Percentiles rank a stretch among this genome's conserved stretches.
phyloP scores from a whole-genome alignment of 257 asterid genomes.

The Lantana camara region DNA sequence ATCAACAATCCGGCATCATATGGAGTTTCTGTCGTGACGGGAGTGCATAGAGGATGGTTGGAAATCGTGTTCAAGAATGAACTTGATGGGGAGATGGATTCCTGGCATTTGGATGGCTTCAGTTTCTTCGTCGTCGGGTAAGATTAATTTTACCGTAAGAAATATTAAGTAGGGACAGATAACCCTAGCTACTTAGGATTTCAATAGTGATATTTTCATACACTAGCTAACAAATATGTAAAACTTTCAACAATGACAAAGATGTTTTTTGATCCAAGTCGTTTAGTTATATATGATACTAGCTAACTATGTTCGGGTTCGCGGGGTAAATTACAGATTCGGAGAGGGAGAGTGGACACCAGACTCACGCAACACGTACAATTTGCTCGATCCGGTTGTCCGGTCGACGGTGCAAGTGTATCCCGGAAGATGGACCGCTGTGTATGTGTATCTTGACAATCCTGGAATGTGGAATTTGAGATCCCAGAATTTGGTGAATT shows the following conservation, averaged over 20 bases:
- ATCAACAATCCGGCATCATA: slow-evolving; percentile 25
- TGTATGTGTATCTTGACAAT: slow-evolving; percentile 39
- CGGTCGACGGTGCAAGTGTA: slow-evolving; percentile 47
- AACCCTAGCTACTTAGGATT: no score
- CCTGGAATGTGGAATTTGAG: slow-evolving; percentile 51
- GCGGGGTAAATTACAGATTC: slow-evolving; percentile 37
- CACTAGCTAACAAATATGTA: no score
- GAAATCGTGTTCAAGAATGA: slow-evolving; percentile 55
- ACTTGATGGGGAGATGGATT: slow-evolving; percentile 42
- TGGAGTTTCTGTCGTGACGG: slow-evolving; percentile 49
- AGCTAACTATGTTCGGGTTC: no score
- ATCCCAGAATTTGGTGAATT: slow-evolving; percentile 39
- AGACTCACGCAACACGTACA: slow-evolving; percentile 36
- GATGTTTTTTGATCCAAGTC: no score
- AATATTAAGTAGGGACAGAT: no score
- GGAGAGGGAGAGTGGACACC: slow-evolving; percentile 54
- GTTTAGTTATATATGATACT: no score
- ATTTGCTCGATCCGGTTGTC: slow-evolving; percentile 49
- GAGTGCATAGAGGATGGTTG: slow-evolving; percentile 51
- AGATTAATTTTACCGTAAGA: no score
- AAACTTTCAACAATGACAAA: no score
- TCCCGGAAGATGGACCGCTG: slow-evolving; percentile 38
- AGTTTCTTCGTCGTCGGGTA: slow-evolving; percentile 60
- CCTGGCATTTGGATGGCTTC: slow-evolving; percentile 67
- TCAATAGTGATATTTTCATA: no score